Conservation (phyloP, 2,329 filamentous ascomycete genomes). For the Ceratocystis albifundus region DNA sequence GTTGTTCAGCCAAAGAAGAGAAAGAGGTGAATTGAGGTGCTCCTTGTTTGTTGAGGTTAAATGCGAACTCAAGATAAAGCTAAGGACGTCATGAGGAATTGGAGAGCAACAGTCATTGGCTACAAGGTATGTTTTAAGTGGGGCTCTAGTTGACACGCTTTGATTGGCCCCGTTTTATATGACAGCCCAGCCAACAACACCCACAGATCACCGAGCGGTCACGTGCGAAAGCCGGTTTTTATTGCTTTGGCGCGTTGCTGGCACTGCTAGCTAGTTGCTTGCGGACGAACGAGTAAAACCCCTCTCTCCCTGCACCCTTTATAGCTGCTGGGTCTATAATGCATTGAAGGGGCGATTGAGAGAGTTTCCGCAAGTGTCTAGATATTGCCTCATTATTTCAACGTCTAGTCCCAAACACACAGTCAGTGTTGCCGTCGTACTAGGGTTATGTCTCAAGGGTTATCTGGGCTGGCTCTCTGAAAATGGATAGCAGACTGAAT, state of each 20-base stretch:
- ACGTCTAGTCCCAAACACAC: too few relatives aligned
- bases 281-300: background rate
- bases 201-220: background rate
- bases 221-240: background rate
- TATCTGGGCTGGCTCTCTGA: too few relatives aligned
- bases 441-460: too few relatives aligned
- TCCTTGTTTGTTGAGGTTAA: background rate
- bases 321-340: too few relatives aligned
- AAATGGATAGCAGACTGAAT: too few relatives aligned
- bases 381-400: background rate
- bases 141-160: background rate
- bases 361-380: too few relatives aligned
- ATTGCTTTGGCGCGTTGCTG: background rate
- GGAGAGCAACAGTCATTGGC: background rate
- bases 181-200: background rate
- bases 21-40: background rate
- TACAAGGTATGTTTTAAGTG: background rate
- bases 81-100: conserved; percentile 10
- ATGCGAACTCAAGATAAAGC: background rate
- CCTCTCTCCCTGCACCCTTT: background rate
- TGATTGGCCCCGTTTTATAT: conserved; percentile 6
- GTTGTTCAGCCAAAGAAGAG: background rate
- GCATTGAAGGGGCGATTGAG: too few relatives aligned
- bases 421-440: too few relatives aligned
- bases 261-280: background rate